Conservation (phyloP, 1,284 basidiomycete species). For the Malassezia restricta region DNA sequence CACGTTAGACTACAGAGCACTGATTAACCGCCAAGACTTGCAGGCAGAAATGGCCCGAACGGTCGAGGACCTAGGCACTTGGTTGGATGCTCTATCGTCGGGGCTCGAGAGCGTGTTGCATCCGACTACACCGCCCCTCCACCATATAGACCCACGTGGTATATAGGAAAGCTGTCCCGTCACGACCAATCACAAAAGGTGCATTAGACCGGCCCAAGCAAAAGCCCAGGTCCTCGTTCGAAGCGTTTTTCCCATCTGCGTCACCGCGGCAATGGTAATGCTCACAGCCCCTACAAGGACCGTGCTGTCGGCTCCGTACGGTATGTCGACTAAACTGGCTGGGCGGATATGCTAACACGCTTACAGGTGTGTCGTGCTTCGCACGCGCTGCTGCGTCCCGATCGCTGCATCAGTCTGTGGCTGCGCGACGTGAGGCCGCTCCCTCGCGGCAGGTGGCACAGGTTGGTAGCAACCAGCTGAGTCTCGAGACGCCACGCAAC, state of each 20-base stretch:
- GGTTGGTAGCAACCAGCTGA: slow-evolving; percentile 46
- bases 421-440: slow-evolving; percentile 1
- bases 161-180: slow-evolving; percentile 1
- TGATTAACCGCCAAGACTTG: slow-evolving; percentile 57
- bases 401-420: slow-evolving; percentile 5
- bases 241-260: not conserved
- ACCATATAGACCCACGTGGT: not conserved
- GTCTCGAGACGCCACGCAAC: slow-evolving; percentile 76
- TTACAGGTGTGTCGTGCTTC: not conserved
- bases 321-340: not conserved
- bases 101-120: slow-evolving; percentile 45
- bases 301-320: slow-evolving; percentile 4
- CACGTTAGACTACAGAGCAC: slow-evolving; percentile 58
- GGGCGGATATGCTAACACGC: not conserved
- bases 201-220: slow-evolving; percentile 4
- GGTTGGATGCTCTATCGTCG: slow-evolving; percentile 63
- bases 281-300: slow-evolving; percentile 6
- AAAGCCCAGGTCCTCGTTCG: not conserved
- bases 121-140: not conserved
- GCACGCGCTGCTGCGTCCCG: slow-evolving; percentile 4
- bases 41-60: slow-evolving; percentile 62
- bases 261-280: slow-evolving; percentile 1
- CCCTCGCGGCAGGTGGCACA: slow-evolving; percentile 13
- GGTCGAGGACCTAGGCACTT: slow-evolving; percentile 65
- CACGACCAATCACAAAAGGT: not conserved